Conservation (phyloP, 257 asterid species). For the Primulina huaijiensis region DNA sequence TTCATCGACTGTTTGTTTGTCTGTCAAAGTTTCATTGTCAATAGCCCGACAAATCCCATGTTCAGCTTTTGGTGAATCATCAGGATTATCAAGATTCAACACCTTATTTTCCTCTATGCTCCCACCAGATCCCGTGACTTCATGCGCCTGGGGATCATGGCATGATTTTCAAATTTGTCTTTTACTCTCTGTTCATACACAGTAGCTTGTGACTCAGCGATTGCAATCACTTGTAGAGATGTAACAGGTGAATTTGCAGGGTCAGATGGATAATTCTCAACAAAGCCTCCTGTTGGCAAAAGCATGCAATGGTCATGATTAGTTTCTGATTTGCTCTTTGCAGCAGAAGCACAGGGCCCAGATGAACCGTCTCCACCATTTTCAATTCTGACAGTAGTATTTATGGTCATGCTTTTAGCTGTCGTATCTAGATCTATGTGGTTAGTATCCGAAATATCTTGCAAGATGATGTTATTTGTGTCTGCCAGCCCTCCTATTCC, state of each 20-base stretch:
- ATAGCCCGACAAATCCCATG: constrained; percentile 21
- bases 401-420: constrained; percentile 11
- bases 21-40: constrained; percentile 29
- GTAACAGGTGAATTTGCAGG: constrained; percentile 29
- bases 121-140: constrained; percentile 26
- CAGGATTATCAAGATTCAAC: constrained; percentile 25
- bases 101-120: constrained; percentile 26
- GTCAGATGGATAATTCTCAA: constrained; percentile 25
- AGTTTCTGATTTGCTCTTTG: constrained; percentile 18
- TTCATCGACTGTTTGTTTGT: constrained; percentile 28
- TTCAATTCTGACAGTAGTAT: constrained; percentile 25
- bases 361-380: constrained; percentile 21
- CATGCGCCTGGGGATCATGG: constrained; percentile 24
- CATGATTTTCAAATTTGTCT: constrained; percentile 25
- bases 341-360: constrained; percentile 21
- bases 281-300: constrained; percentile 8
- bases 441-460: constrained; percentile 25
- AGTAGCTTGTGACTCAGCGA: constrained; percentile 26
- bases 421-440: constrained; percentile 24
- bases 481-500: constrained; percentile 29
- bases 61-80: constrained; percentile 29
- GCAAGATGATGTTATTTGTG: constrained; percentile 15
- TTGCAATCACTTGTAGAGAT: constrained; percentile 26
- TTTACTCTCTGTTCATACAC: constrained; percentile 18
- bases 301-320: constrained; percentile 24